A percentile compares a stretch with the other conserved stretches of the same genome.
Evolutionary conservation across 495 filamentous ascomycete species (phyloP).

Genomic region (Rostrohypoxylon terebratum): DNA sequence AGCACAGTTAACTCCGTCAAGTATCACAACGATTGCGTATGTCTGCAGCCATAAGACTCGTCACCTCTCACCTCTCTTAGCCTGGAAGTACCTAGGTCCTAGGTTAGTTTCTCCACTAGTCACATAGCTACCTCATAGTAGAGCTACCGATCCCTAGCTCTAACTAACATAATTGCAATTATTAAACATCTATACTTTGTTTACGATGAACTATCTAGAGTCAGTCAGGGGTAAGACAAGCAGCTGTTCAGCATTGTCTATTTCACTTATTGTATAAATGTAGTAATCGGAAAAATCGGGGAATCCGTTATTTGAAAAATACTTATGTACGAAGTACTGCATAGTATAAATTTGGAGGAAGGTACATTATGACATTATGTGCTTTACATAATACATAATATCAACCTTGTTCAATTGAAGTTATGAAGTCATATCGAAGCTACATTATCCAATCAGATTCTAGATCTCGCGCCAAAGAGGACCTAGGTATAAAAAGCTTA

Average conservation of each 20-base stretch:
- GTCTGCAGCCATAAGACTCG: neutral
- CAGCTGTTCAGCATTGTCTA: neutral
- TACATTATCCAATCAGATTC: slow-evolving; percentile 24
- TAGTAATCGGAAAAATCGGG: neutral
- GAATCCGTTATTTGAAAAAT: neutral
- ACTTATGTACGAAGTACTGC: neutral
- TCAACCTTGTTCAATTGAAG: slow-evolving; percentile 23
- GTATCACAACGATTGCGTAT: neutral
- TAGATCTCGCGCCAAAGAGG: slow-evolving; percentile 13
- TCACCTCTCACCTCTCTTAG: too few relatives aligned
- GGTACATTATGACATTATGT: neutral
- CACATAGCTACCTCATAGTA: too few relatives aligned
- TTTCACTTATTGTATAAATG: neutral
- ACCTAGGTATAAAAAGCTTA: neutral
- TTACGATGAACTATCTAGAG: neutral
- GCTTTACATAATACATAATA: too few relatives aligned
- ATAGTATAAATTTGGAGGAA: neutral
- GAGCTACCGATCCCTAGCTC: too few relatives aligned
- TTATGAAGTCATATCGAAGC: slow-evolving; percentile 38
- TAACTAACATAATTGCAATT: neutral
- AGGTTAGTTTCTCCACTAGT: too few relatives aligned
- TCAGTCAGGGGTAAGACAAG: neutral
- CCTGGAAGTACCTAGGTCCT: too few relatives aligned
- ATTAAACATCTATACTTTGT: neutral
- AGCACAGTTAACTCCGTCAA: neutral